phyloP scores from a whole-genome alignment of 2,329 filamentous ascomycete genomes.

The Neofusicoccum ribis region DNA sequence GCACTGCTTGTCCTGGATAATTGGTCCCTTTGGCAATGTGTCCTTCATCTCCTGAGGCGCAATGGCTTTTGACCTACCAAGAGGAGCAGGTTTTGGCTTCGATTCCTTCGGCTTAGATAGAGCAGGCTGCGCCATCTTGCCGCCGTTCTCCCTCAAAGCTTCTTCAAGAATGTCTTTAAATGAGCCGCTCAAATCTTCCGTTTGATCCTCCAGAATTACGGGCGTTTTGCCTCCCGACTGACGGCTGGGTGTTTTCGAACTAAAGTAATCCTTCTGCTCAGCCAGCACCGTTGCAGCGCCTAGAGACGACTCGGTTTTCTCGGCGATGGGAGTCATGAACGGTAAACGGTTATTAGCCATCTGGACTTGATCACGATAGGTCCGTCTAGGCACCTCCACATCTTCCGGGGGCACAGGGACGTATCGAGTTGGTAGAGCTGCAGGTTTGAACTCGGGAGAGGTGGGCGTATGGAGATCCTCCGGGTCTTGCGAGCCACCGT shows the following conservation, averaged over 20 bases:
- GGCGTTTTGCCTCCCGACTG: constrained; percentile 40
- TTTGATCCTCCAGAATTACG: constrained; percentile 44
- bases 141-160: constrained; percentile 42
- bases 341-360: constrained; percentile 87
- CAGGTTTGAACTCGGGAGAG: constrained; percentile 34
- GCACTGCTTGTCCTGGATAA: constrained; percentile 80
- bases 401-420: constrained; percentile 82
- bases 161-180: constrained; percentile 64
- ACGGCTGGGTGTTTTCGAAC: constrained; percentile 76
- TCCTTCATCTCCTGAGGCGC: constrained; percentile 35
- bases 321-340: constrained; percentile 98
- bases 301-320: constrained; percentile 88
- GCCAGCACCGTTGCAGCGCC: constrained; percentile 45
- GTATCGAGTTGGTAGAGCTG: constrained; percentile 58
- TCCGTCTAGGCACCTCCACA: constrained; percentile 75
- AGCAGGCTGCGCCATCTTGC: constrained; percentile 54
- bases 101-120: constrained; percentile 39
- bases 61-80: constrained; percentile 27
- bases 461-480: constrained; percentile 45
- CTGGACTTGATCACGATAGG: constrained; percentile 77
- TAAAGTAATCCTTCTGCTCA: constrained; percentile 58
- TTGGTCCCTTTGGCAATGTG: constrained; percentile 61
- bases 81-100: constrained; percentile 23
- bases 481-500: constrained; percentile 33
- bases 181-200: constrained; percentile 67